A percentile compares a stretch with the other conserved stretches of the same genome.
Conservation (phyloP, 2,329 filamentous ascomycete species). For the Neoascochyta sp. region DNA sequence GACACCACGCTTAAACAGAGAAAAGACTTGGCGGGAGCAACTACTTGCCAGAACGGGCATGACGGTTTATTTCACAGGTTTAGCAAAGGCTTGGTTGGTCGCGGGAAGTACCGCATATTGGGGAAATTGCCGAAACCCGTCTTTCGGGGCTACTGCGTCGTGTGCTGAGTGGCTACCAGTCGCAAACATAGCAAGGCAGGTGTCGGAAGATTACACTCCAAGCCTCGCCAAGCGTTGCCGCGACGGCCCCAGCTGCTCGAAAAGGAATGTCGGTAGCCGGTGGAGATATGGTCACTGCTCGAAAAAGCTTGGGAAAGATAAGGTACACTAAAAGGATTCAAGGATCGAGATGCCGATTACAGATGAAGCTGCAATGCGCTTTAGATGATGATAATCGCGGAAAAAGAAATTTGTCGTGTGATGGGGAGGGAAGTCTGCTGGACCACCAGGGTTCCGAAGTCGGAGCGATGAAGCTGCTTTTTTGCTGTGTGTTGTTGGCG, state of each 20-base stretch:
- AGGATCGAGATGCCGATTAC: too few species aligned
- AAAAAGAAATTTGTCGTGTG: too few species aligned
- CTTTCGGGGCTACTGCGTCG: conserved; percentile 1
- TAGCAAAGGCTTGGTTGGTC: conserved; percentile 7
- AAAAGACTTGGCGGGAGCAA: conserved; percentile 4
- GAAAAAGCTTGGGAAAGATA: conserved; percentile 7
- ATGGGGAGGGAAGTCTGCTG: too few species aligned
- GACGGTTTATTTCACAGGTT: neutral
- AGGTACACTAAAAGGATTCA: too few species aligned
- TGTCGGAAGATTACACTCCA: conserved; percentile 6
- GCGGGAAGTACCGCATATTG: conserved; percentile 3
- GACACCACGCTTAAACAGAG: conserved; percentile 1
- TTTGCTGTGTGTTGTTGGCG: too few species aligned
- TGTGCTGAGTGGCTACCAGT: conserved; percentile 3
- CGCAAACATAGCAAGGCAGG: conserved; percentile 2
- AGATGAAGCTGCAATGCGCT: too few species aligned
- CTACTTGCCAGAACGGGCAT: conserved; percentile 1
- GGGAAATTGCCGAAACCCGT: conserved; percentile 3
- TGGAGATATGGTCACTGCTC: conserved; percentile 1
- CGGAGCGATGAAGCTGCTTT: too few species aligned
- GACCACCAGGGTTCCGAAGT: too few species aligned
- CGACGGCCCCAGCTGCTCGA: conserved; percentile 5
- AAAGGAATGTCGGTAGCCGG: conserved; percentile 8
- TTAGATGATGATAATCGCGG: too few species aligned
- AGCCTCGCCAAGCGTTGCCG: conserved; percentile 9